A percentile compares a stretch with the other conserved stretches of the same genome.
phyloP scores from a whole-genome alignment of 495 filamentous ascomycete genomes.

The Tuber aestivum region DNA sequence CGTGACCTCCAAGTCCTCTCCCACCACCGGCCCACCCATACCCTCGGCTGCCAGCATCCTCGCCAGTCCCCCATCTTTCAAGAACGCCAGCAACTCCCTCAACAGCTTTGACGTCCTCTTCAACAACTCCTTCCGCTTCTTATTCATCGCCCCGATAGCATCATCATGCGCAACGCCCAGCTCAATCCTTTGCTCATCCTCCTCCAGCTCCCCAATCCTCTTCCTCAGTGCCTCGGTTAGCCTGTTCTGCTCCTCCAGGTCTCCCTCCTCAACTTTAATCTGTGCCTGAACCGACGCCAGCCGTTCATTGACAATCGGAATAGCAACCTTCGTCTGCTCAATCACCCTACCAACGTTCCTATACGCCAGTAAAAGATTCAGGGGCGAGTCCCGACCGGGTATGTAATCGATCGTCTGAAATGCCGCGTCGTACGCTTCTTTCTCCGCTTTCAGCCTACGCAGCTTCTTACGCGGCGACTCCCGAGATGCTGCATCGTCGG shows the following conservation, averaged over 20 bases:
- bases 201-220: slow-evolving; percentile 12
- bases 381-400: slow-evolving; percentile 19
- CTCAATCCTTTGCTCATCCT: neutral
- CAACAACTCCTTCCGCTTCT: slow-evolving; percentile 54
- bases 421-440: slow-evolving; percentile 15
- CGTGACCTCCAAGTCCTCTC: slow-evolving; percentile 59
- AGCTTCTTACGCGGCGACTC: slow-evolving; percentile 10
- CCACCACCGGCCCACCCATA: slow-evolving; percentile 76
- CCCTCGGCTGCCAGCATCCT: slow-evolving; percentile 81
- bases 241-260: slow-evolving; percentile 5
- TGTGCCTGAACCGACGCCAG: neutral
- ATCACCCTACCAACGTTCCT: slow-evolving; percentile 18
- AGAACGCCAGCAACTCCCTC: slow-evolving; percentile 62
- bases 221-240: slow-evolving; percentile 16
- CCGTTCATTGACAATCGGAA: slow-evolving; percentile 6
- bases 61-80: slow-evolving; percentile 60
- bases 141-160: slow-evolving; percentile 53
- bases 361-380: slow-evolving; percentile 33
- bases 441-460: slow-evolving; percentile 6
- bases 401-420: slow-evolving; percentile 24
- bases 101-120: slow-evolving; percentile 55
- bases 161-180: slow-evolving; percentile 44
- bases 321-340: slow-evolving; percentile 4
- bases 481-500: neutral
- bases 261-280: neutral